Percentiles rank a stretch among this genome's conserved stretches.
These are phyloP conservation scores for Bathelium albidoporum DNA, from an alignment of 495 filamentous ascomycete genomes.

Conservation along the genomic window DNA sequence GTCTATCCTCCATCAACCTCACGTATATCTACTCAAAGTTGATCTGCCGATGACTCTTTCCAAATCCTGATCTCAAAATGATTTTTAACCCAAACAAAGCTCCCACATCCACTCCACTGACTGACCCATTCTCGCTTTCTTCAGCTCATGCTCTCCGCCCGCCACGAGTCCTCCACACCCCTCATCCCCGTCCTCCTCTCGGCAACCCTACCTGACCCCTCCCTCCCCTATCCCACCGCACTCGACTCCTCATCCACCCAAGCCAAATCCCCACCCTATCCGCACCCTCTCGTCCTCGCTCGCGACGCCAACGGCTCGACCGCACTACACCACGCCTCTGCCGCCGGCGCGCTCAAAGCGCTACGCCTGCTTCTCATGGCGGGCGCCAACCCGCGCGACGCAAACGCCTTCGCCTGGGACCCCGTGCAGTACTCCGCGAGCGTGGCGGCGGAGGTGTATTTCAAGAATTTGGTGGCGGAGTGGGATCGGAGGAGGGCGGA, in stretches of 20 bases:
- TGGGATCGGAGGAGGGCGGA: conserved; percentile 33
- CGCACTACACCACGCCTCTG: conserved; percentile 57
- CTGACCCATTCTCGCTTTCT: background rate
- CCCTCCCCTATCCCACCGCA: background rate
- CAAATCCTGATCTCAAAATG: background rate
- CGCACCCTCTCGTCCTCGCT: conserved; percentile 9
- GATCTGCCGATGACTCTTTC: background rate
- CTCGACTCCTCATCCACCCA: background rate
- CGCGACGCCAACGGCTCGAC: conserved; percentile 63
- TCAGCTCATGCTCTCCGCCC: conserved; percentile 25
- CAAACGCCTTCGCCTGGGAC: conserved; percentile 62
- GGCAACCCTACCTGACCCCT: background rate
- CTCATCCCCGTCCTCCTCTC: conserved; percentile 22
- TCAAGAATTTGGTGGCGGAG: conserved; percentile 54
- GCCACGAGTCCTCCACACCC: conserved; percentile 16
- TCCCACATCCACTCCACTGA: conserved; percentile 1
- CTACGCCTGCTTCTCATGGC: conserved; percentile 58
- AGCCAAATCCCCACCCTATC: conserved; percentile 20
- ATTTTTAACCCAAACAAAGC: background rate
- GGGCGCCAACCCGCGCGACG: conserved; percentile 53
- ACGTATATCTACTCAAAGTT: conserved; percentile 6
- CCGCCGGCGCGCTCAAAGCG: conserved; percentile 61
- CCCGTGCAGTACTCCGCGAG: conserved; percentile 63
- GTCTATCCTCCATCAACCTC: conserved; percentile 8
- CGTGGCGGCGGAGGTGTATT: conserved; percentile 65